Percentiles rank a stretch among this genome's conserved stretches.
These are phyloP conservation scores for Apophysomyces trapeziformis DNA, from an alignment of 371 early-diverging fungal species.

Conservation along the genomic window DNA sequence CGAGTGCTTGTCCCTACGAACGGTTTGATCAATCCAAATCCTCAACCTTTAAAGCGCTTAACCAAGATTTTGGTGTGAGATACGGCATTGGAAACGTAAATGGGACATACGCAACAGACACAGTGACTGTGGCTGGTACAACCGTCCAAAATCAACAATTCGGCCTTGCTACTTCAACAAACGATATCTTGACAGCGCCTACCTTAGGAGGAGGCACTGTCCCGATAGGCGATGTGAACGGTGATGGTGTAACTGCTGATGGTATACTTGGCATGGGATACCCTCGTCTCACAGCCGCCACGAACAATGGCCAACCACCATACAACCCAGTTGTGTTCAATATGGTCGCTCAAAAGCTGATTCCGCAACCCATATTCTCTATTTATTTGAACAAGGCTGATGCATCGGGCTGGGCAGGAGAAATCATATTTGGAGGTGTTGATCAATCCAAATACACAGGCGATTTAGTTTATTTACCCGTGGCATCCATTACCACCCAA, in stretches of 20 bases:
- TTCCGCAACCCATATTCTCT: conserved; percentile 40
- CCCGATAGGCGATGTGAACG: conserved; percentile 6
- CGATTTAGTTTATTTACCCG: conserved; percentile 50
- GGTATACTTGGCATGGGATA: conserved; percentile 55
- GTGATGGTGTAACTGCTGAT: conserved; percentile 23
- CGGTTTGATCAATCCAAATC: conserved; percentile 32
- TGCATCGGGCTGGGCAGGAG: conserved; percentile 47
- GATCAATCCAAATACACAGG: conserved; percentile 60
- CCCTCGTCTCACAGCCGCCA: conserved; percentile 40
- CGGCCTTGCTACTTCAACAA: conserved; percentile 38
- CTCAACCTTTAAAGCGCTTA: conserved; percentile 31
- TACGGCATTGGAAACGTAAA: conserved; percentile 52
- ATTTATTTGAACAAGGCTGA: conserved; percentile 40
- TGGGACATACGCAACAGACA: conserved; percentile 48
- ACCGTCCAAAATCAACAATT: conserved; percentile 44
- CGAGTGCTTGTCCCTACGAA: conserved; percentile 39
- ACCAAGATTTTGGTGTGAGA: conserved; percentile 23
- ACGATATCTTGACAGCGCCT: conserved; percentile 39
- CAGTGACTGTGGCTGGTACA: conserved; percentile 38
- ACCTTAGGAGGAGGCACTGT: conserved; percentile 23
- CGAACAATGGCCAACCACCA: conserved; percentile 17
- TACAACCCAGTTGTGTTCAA: conserved; percentile 53
- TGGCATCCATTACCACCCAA: conserved; percentile 25
- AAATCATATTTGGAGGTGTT: conserved; percentile 63
- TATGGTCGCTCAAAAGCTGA: conserved; percentile 36